Base-by-base conservation (phyloP, 2,329 filamentous ascomycete genomes). In the Fulvia fulva region DNA sequence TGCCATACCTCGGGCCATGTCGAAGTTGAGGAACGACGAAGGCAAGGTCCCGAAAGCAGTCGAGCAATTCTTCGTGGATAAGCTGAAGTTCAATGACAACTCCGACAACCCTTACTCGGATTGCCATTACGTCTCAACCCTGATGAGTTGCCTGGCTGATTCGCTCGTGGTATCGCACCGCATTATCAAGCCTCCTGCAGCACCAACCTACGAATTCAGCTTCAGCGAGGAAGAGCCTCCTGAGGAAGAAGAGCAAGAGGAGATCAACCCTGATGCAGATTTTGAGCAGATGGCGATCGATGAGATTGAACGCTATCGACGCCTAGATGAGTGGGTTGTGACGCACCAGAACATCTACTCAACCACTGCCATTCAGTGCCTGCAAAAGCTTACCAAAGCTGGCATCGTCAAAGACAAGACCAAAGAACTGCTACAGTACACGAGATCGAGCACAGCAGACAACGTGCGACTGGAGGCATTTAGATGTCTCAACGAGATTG, bases 31-130 rank as follows among this genome's bases (percentile, higher is more conserved):
- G 52, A 88, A 93, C 68, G 78, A 79, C 41, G 82, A 87, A 55
- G 89, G 91, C 37, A 88, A 85, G 67, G 92, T 91, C 55, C 92
- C 93, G 0, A 80, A 87, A 68, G 81, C 87, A 53, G 91, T 91
- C 5, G 89, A 92, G 57, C 83, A 84, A 41, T 96, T 97, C 72
- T 83, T 99, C 50, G 83, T 96, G 22, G 91, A 97, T 66, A 89
- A 95, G 70, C 79, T 99, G 32, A 87, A 89, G 51, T 93, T 91
- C 77, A 99, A 99, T 70, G 92, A 99, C 75, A 99, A 99, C 70
- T 87, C 89, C 2, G 88, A 89, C 60, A 99, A 99, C 67, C 78
- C 78, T 51, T 95, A 85, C 70, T 96, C 92, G 5, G 95, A 99
- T 68, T 88, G 92, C 62, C 87, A 90, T 68, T 99, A 97, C 70